phyloP scores from a whole-genome alignment of 768 basidiomycete genomes.

The Plicaturopsis crispa region DNA sequence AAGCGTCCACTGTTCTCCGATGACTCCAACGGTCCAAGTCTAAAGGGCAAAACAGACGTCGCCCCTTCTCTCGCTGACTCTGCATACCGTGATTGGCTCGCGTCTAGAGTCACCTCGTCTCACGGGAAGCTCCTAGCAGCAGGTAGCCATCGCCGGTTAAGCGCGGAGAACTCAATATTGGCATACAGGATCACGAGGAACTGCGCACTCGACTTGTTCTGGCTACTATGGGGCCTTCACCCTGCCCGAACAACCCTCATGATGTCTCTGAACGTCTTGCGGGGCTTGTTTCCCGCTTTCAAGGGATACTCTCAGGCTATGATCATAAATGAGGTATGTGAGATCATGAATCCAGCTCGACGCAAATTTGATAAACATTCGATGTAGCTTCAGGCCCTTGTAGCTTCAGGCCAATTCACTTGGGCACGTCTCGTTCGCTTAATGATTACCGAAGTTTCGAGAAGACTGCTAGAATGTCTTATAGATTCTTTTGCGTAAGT shows the following conservation, averaged over 20 bases:
- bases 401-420: conserved; percentile 65
- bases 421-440: conserved; percentile 58
- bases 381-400: conserved; percentile 56
- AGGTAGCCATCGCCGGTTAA: conserved; percentile 64
- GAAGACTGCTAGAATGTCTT: conserved; percentile 55
- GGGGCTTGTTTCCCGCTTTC: conserved; percentile 75
- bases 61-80: conserved; percentile 17
- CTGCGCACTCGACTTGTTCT: conserved; percentile 49
- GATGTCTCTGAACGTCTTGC: conserved; percentile 60
- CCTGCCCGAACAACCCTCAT: conserved; percentile 66
- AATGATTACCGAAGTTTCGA: conserved; percentile 52
- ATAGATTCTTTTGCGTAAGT: conserved; percentile 73
- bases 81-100: conserved; percentile 48
- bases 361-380: no score
- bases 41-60: conserved; percentile 3
- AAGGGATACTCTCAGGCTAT: conserved; percentile 80
- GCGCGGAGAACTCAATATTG: conserved; percentile 43
- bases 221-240: conserved; percentile 44
- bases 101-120: conserved; percentile 44
- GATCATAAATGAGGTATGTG: conserved; percentile 74
- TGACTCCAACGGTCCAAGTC: conserved; percentile 18
- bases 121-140: conserved; percentile 46
- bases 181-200: conserved; percentile 47
- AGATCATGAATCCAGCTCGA: not conserved
- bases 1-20: conserved; percentile 27